Evolutionary conservation across 2,329 filamentous ascomycete species (phyloP).

Genomic region (Clarireedia homoeocarpa): DNA sequence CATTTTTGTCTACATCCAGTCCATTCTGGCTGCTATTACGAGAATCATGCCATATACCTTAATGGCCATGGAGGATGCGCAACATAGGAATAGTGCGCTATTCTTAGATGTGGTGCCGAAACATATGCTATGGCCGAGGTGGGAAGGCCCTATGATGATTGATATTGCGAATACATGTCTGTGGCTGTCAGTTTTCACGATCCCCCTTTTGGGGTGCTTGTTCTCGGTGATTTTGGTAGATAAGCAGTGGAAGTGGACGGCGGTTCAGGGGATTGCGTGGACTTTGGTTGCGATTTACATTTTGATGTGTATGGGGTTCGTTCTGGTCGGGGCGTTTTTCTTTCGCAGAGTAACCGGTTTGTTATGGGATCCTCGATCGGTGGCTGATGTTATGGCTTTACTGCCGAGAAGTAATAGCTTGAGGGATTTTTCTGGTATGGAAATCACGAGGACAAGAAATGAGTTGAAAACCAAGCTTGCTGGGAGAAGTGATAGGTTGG

Average conservation of each 20-base stretch:
- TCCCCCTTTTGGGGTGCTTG: slow-evolving; percentile 72
- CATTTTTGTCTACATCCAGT: slow-evolving; percentile 70
- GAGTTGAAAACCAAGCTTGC: slow-evolving; percentile 47
- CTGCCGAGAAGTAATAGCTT: slow-evolving; percentile 75
- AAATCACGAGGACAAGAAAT: slow-evolving; percentile 45
- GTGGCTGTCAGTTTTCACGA: slow-evolving; percentile 72
- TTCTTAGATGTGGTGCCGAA: slow-evolving; percentile 54
- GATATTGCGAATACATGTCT: slow-evolving; percentile 59
- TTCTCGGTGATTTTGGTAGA: slow-evolving; percentile 58
- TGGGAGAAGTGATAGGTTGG: slow-evolving; percentile 62
- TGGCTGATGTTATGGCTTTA: slow-evolving; percentile 74
- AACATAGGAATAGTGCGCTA: slow-evolving; percentile 54
- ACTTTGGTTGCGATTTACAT: slow-evolving; percentile 66
- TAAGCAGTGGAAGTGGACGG: slow-evolving; percentile 68
- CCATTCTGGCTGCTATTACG: slow-evolving; percentile 65
- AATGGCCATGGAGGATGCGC: slow-evolving; percentile 59
- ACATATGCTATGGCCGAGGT: slow-evolving; percentile 60
- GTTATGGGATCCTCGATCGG: slow-evolving; percentile 74
- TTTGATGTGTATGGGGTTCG: slow-evolving; percentile 50
- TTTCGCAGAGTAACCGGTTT: slow-evolving; percentile 61
- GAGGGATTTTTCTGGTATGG: slow-evolving; percentile 61
- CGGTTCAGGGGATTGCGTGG: slow-evolving; percentile 74
- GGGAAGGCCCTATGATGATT: slow-evolving; percentile 59
- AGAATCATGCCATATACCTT: slow-evolving; percentile 70
- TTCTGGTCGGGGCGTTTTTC: slow-evolving; percentile 58